Base-by-base conservation (phyloP, 768 basidiomycete species). In the Exsudoporus frostii region DNA sequence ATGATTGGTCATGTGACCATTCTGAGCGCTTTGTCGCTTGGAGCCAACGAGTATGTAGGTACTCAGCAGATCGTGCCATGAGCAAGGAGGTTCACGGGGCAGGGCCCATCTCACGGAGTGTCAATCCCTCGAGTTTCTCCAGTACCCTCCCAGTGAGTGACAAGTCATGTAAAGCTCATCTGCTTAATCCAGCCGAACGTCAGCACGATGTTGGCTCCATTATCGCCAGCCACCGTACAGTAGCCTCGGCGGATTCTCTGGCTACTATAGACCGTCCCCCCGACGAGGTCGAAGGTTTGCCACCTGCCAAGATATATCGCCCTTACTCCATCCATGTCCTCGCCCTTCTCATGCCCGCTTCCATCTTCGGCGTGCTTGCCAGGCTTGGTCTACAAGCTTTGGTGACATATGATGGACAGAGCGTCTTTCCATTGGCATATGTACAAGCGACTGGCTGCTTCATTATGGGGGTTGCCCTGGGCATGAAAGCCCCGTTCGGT, bases 381-480 rank as follows among this genome's bases (percentile, higher is more conserved):
- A 77, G 95, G 33, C 73, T 98, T 6, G 95, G 95, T 0, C 67
- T 97, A 8, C 66, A 79, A 27, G 88, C 90, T 7, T 72, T 98
- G 41, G 79, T 79, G 19, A 82, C 78, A 0, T 98, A 92, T 60
- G 77, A 85, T 34, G 91, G 89, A 1, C 69, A 78, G 40, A 79
- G 83, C 58, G 83, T 98, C 6, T 98, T 94, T 65, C 76, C 89
- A 2, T 73, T 98, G 22, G 83, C 86, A 5, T 98, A 94, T 74
- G 79, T 83, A 0, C 96, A 99, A 68, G 88, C 84, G 0, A 73
- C 86, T 1, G 97, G 97, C 17, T 98, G 95, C 71, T 74, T 93
- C 48, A 73, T 96, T 27, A 98, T 99, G 94, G 97, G 97, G 3
- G 71, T 91, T 48, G 79, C 78, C 8, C 63, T 92, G 19, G 81